phyloP scores from a whole-genome alignment of 2,329 filamentous ascomycete species.

The Periconia sp. region DNA sequence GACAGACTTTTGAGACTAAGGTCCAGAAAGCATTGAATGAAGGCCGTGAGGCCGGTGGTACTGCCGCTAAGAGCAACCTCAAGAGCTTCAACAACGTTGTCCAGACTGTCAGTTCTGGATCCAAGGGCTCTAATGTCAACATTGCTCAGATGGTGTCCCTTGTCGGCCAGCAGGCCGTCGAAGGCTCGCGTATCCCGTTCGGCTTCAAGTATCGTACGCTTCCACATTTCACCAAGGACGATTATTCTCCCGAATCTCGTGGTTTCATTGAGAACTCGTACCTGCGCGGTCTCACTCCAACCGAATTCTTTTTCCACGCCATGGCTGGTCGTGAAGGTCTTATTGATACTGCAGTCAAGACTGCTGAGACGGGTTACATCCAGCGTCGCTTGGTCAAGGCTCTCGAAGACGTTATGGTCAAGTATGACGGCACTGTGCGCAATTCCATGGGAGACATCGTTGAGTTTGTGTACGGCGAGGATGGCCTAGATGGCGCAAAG shows the following conservation, averaged over 20 bases:
- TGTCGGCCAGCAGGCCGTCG: slow-evolving; percentile 96
- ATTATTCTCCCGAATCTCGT: slow-evolving; percentile 95
- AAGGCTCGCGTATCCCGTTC: slow-evolving; percentile 98
- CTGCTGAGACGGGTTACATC: slow-evolving; percentile 98
- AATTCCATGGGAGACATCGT: slow-evolving; percentile 97
- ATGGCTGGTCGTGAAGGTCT: slow-evolving; percentile 99
- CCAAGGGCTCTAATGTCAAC: slow-evolving; percentile 98
- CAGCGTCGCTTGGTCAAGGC: slow-evolving; percentile 98
- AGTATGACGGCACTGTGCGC: slow-evolving; percentile 95
- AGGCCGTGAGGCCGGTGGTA: slow-evolving; percentile 96
- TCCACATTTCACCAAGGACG: slow-evolving; percentile 98
- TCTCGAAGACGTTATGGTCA: slow-evolving; percentile 94
- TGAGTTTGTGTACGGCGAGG: slow-evolving; percentile 97
- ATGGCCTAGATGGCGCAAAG: slow-evolving; percentile 89
- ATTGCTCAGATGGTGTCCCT: slow-evolving; percentile 99
- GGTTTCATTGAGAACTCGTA: slow-evolving; percentile 99
- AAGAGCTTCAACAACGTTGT: slow-evolving; percentile 97
- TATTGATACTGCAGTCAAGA: slow-evolving; percentile 99
- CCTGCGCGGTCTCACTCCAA: slow-evolving; percentile 89
- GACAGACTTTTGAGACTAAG: slow-evolving; percentile 97
- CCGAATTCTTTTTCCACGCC: slow-evolving; percentile 99
- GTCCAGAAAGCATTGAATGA: slow-evolving; percentile 93
- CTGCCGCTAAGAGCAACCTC: slow-evolving; percentile 85
- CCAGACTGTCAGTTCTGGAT: slow-evolving; percentile 94
- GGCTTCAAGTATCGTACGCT: slow-evolving; percentile 98